phyloP scores from a whole-genome alignment of 805 yeast species.

The Maudiozyma serrabonitensis region DNA sequence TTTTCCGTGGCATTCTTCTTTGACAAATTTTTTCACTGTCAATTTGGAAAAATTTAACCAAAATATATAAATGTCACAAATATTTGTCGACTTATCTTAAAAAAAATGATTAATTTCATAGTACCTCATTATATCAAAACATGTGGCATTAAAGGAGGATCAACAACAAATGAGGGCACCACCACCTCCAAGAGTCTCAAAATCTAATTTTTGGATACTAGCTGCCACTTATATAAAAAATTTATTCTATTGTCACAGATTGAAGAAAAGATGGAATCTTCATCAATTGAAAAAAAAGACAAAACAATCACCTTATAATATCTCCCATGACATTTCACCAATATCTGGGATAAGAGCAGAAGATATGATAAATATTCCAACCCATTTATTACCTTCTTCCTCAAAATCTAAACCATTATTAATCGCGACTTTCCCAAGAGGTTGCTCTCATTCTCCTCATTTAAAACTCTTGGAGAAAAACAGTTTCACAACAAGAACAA shows the following conservation, averaged over 20 bases:
- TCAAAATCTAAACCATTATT: conserved; percentile 21
- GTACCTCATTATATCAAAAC: too few relatives aligned
- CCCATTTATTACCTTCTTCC: conserved; percentile 10
- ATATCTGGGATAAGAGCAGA: conserved; percentile 15
- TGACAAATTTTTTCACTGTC: too few relatives aligned
- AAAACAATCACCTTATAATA: conserved; percentile 3
- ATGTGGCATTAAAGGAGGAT: too few relatives aligned
- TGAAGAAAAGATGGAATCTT: conserved; percentile 18
- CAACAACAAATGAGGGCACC: conserved; percentile 23
- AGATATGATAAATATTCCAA: conserved; percentile 20
- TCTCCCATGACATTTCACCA: conserved; percentile 4
- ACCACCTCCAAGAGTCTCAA: conserved; percentile 25
- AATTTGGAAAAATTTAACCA: neutral
- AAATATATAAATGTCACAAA: neutral
- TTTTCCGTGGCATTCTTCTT: too few relatives aligned
- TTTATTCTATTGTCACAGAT: conserved; percentile 10
- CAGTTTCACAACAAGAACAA: conserved; percentile 11
- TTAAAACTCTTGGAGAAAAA: conserved; percentile 19
- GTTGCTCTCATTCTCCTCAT: conserved; percentile 21
- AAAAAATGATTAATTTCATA: neutral
- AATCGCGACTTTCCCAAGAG: conserved; percentile 23
- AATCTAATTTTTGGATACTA: conserved; percentile 11
- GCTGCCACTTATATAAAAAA: conserved; percentile 7
- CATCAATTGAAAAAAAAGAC: conserved; percentile 13
- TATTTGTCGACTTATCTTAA: neutral